Percentiles rank a stretch among this genome's conserved stretches.
Evolutionary conservation across 164 flowering plant genomes (phyloP).

Genomic region (Paratinospora sagittata): DNA sequence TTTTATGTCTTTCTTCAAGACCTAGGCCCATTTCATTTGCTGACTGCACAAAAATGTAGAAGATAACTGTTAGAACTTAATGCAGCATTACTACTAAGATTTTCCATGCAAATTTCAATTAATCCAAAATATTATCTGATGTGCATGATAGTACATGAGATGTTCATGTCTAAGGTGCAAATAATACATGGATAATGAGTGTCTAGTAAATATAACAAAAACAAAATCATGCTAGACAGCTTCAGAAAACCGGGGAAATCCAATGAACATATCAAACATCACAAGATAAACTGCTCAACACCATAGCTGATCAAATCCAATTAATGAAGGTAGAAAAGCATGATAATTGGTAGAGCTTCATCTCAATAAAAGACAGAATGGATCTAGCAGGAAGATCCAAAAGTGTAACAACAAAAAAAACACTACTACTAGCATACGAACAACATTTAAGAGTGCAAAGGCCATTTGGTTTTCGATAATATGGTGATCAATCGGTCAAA

Average conservation of each 20-base stretch:
- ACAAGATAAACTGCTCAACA: too few species aligned
- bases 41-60: constrained; percentile 28
- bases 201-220: too few species aligned
- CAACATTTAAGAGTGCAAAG: too few species aligned
- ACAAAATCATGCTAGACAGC: too few species aligned
- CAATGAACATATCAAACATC: too few species aligned
- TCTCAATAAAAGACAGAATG: neutral
- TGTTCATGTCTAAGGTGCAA: neutral
- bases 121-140: too few species aligned
- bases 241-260: too few species aligned
- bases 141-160: too few species aligned
- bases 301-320: too few species aligned
- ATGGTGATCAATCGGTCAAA: too few species aligned
- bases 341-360: neutral
- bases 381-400: neutral
- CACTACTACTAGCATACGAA: too few species aligned
- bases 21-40: constrained; percentile 28
- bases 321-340: neutral
- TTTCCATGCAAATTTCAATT: neutral
- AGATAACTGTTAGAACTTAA: constrained; percentile 3
- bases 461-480: too few species aligned
- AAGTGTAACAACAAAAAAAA: neutral
- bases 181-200: neutral
- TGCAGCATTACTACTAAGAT: neutral
- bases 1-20: constrained; percentile 43